phyloP scores from a whole-genome alignment of 2,329 filamentous ascomycete species.

The Pseudovirgaria hyperparasitica region DNA sequence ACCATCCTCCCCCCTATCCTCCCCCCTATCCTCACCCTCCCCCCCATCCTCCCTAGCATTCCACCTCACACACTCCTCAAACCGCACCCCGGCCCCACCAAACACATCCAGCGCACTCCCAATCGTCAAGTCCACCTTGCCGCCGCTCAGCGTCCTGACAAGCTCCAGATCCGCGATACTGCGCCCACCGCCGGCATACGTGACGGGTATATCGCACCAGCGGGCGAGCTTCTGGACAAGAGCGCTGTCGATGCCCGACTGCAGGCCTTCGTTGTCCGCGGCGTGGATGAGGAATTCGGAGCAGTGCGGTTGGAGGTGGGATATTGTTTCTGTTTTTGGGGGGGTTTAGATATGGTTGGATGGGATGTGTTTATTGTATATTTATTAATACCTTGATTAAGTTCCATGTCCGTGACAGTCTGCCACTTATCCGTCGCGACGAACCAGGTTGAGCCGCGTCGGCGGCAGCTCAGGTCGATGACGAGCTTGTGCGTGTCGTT shows the following conservation, averaged over 20 bases:
- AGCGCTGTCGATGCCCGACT: conserved; percentile 78
- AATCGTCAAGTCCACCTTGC: conserved; percentile 85
- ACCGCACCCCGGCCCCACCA: conserved; percentile 72
- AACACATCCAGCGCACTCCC: conserved; percentile 95
- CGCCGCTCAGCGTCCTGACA: conserved; percentile 65
- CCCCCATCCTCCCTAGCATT: conserved; percentile 44
- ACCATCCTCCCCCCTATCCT: too few species aligned
- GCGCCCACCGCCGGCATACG: conserved; percentile 89
- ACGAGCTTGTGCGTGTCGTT: conserved; percentile 72
- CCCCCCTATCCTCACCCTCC: too few species aligned
- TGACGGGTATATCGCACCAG: conserved; percentile 89
- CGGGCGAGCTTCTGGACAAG: conserved; percentile 63
- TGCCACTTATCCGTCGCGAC: conserved; percentile 99
- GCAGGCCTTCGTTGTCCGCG: conserved; percentile 89
- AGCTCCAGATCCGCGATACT: conserved; percentile 69
- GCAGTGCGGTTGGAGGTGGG: conserved; percentile 75
- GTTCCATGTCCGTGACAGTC: conserved; percentile 90
- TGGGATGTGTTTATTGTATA: conserved; percentile 3
- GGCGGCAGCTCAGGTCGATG: conserved; percentile 85
- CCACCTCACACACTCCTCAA: conserved; percentile 84
- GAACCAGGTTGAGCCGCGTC: conserved; percentile 67
- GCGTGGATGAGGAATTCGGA: conserved; percentile 96
- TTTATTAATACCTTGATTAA: conserved; percentile 79
- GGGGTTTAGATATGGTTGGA: too few species aligned
- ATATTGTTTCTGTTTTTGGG: conserved; percentile 55